Base-by-base conservation (phyloP, 306 rosid species). In the Sesbania bispinosa region DNA sequence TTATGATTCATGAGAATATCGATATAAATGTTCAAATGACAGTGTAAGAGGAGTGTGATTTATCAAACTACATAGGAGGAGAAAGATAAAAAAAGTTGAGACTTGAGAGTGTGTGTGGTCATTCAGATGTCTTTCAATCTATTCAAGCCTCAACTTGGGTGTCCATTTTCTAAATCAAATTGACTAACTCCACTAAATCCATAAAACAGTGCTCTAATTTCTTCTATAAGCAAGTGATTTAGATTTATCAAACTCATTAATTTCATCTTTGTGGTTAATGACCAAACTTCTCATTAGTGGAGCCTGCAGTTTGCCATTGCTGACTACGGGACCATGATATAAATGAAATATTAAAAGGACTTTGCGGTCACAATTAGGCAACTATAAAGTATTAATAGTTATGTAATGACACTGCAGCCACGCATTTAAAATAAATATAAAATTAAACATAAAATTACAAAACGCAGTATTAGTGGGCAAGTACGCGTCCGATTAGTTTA, bases 41-140 rank as follows among this genome's bases (percentile, higher is more conserved):
- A 52, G 9, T 18, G 8, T 46, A 26, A n/a, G 32, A 27, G 5
- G 5, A 64, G 32, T 15, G 27, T 32, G 16, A 71, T 30, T 47
- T 13, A 36, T 29, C 4, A 35, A 52, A 15, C 1, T n/a, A 4
- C 9, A 20, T 26, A 18, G 14, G 32, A 62, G 45, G 46, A 62
- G 15, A 59, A 50, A 18, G 16, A n/a, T n/a, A n/a, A 18, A 30
- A 35, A 50, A 13, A 58, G 32, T n/a, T n/a, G n/a, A n/a, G n/a
- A n/a, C n/a, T 29, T 39, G 60, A 11, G 60, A 45, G 18, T 15
- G 4, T 45, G 48, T 65, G 47, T 64, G 29, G 58, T 32, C 71
- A 60, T 73, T 67, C 64, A 30, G 18, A 58, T 35, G 74, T 76
- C 82, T 24, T 76, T 67, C 80, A 67, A 33, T 71, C 84, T 65